These are phyloP conservation scores for Neonothopanus nambi DNA, from an alignment of 1,284 basidiomycete species.

Conservation along the genomic window DNA sequence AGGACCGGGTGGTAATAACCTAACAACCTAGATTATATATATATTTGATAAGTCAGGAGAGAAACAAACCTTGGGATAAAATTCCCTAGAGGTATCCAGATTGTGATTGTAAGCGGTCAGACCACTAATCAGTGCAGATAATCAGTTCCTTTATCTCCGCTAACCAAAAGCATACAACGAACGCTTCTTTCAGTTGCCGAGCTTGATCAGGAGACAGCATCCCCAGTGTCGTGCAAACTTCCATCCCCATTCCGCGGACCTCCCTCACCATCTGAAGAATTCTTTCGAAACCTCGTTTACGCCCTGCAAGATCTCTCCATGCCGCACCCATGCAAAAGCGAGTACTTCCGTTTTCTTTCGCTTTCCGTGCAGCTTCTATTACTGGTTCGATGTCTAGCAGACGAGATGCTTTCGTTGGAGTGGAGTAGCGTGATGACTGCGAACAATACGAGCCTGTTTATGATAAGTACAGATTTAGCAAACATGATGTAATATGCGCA, in stretches of 20 bases:
- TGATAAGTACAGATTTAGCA: neutral
- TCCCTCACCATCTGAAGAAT: constrained; percentile 93
- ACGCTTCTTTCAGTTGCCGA: constrained; percentile 91
- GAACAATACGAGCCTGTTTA: constrained; percentile 90
- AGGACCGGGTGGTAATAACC: constrained; percentile 95
- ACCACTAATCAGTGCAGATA: constrained; percentile 53
- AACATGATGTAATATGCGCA: constrained; percentile 26
- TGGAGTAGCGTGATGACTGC: constrained; percentile 91
- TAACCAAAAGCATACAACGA: constrained; percentile 16
- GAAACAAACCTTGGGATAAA: constrained; percentile 79
- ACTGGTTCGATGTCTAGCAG: constrained; percentile 93
- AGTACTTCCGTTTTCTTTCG: constrained; percentile 95
- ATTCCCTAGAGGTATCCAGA: constrained; percentile 96
- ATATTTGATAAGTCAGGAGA: constrained; percentile 1
- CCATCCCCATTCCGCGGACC: constrained; percentile 90
- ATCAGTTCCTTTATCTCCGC: constrained; percentile 10
- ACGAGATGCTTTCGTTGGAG: constrained; percentile 85
- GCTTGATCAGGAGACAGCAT: constrained; percentile 97
- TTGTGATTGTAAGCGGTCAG: constrained; percentile 99
- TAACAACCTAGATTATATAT: constrained; percentile 30
- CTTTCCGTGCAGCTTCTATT: constrained; percentile 85
- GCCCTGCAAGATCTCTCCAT: constrained; percentile 95
- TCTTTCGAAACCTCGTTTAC: constrained; percentile 92
- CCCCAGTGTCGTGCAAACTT: constrained; percentile 97
- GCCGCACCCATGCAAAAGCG: constrained; percentile 99